Evolutionary conservation across 116 monocot species (phyloP).

Genomic region (Iris pallida): DNA sequence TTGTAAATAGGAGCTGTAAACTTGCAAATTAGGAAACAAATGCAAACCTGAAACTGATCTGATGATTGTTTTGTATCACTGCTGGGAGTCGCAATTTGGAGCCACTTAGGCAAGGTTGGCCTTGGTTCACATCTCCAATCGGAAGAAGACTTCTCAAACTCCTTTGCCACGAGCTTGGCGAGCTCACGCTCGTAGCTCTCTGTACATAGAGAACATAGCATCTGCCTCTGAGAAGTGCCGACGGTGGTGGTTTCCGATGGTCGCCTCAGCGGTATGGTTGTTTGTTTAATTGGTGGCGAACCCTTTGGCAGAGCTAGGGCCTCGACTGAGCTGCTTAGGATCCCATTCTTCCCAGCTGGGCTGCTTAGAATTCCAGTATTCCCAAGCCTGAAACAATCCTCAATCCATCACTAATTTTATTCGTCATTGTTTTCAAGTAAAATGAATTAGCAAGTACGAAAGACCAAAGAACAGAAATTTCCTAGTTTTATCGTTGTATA

Average conservation of each 20-base stretch:
- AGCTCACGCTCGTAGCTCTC: constrained; percentile 67
- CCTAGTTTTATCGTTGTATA: too few relatives aligned
- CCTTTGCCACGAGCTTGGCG: constrained; percentile 47
- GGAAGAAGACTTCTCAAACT: constrained; percentile 45
- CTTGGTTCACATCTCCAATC: constrained; percentile 11
- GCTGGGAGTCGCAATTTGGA: constrained; percentile 41
- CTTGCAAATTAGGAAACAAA: too few relatives aligned
- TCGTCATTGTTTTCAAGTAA: too few relatives aligned
- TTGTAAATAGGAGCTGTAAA: too few relatives aligned
- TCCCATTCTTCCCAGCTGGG: constrained; percentile 12
- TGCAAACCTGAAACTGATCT: constrained; percentile 30
- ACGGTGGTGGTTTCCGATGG: constrained; percentile 11
- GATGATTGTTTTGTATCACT: constrained; percentile 5
- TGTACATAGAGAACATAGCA: constrained; percentile 56
- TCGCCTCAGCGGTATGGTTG: constrained; percentile 3
- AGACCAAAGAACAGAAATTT: too few relatives aligned
- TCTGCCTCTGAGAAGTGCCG: not conserved
- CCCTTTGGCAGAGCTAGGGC: constrained; percentile 16
- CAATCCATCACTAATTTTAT: too few relatives aligned
- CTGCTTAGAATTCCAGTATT: constrained; percentile 23
- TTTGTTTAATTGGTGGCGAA: constrained; percentile 9
- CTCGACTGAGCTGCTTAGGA: constrained; percentile 41
- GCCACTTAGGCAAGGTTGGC: constrained; percentile 54
- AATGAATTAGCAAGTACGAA: too few relatives aligned
- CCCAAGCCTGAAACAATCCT: constrained; percentile 17